These are phyloP conservation scores for Aciculosporium take DNA, from an alignment of 2,329 filamentous ascomycete genomes.

Conservation along the genomic window DNA sequence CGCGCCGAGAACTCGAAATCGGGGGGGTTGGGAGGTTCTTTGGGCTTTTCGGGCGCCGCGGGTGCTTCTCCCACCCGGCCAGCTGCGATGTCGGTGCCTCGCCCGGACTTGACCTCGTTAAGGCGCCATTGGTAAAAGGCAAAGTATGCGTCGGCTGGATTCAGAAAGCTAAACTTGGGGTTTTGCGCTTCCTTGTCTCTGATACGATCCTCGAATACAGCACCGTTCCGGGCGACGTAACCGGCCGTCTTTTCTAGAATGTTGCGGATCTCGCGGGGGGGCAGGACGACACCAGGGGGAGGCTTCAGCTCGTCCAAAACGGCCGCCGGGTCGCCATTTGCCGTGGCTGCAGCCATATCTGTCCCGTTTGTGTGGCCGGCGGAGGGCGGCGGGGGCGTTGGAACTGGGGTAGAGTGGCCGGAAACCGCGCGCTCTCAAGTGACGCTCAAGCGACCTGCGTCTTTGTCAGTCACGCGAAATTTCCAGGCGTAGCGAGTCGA, in stretches of 20 bases:
- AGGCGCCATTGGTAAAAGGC: constrained; percentile 86
- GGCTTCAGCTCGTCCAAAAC: constrained; percentile 57
- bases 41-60: constrained; percentile 45
- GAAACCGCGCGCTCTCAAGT: background rate
- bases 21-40: constrained; percentile 71
- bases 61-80: constrained; percentile 54
- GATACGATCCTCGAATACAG: constrained; percentile 67
- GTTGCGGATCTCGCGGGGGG: constrained; percentile 73
- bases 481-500: background rate
- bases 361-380: too few species aligned
- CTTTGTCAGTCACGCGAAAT: background rate
- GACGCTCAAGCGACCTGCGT: background rate
- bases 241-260: constrained; percentile 89
- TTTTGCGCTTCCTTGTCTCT: constrained; percentile 72
- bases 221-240: constrained; percentile 60
- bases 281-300: constrained; percentile 71
- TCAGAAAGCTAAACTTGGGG: constrained; percentile 84
- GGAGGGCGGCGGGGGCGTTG: constrained; percentile 7
- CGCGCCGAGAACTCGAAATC: constrained; percentile 88
- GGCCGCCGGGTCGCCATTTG: constrained; percentile 39
- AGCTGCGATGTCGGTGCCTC: constrained; percentile 64
- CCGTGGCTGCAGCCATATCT: constrained; percentile 21
- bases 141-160: constrained; percentile 66
- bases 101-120: constrained; percentile 68
- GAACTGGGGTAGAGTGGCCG: background rate